These are phyloP conservation scores for Sporothrix variecibatus DNA, from an alignment of 2,329 filamentous ascomycete genomes.

Conservation along the genomic window DNA sequence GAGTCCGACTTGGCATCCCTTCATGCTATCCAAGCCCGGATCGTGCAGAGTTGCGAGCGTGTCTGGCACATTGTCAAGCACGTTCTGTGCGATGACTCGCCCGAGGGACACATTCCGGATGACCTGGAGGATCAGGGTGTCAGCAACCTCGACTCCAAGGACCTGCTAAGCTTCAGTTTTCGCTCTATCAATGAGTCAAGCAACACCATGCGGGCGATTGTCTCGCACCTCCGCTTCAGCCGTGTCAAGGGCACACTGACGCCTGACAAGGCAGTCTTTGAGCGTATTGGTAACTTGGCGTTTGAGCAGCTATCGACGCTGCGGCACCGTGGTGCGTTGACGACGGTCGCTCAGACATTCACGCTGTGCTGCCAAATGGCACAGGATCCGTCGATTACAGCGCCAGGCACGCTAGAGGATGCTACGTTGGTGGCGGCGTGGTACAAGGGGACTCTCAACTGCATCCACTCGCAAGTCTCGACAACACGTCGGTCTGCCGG, in stretches of 20 bases:
- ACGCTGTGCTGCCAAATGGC: slow-evolving; percentile 71
- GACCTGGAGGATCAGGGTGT: slow-evolving; percentile 64
- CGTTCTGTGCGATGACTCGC: slow-evolving; percentile 89
- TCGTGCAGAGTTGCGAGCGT: slow-evolving; percentile 62
- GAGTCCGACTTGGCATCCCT: slow-evolving; percentile 42
- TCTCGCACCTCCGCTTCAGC: slow-evolving; percentile 55
- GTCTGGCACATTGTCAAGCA: slow-evolving; percentile 77
- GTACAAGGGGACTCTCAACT: slow-evolving; percentile 71
- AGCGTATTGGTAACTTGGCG: slow-evolving; percentile 68
- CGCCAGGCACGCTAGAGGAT: slow-evolving; percentile 36
- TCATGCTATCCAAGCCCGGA: slow-evolving; percentile 51
- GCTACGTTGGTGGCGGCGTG: slow-evolving; percentile 62
- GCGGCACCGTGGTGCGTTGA: slow-evolving; percentile 89
- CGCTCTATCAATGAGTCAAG: slow-evolving; percentile 92
- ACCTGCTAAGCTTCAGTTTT: slow-evolving; percentile 92
- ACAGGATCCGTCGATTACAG: slow-evolving; percentile 46
- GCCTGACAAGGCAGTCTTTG: slow-evolving; percentile 58
- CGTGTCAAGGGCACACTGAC: slow-evolving; percentile 48
- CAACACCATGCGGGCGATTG: slow-evolving; percentile 67
- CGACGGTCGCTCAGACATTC: slow-evolving; percentile 88
- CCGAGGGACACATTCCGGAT: slow-evolving; percentile 81
- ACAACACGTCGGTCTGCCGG: slow-evolving; percentile 91
- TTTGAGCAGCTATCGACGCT: slow-evolving; percentile 82
- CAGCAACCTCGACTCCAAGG: slow-evolving; percentile 77
- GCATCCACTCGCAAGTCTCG: slow-evolving; percentile 73